Evolutionary conservation across 1,284 basidiomycete species (phyloP).

Genomic region (Microbotryum silenes-acaulis): DNA sequence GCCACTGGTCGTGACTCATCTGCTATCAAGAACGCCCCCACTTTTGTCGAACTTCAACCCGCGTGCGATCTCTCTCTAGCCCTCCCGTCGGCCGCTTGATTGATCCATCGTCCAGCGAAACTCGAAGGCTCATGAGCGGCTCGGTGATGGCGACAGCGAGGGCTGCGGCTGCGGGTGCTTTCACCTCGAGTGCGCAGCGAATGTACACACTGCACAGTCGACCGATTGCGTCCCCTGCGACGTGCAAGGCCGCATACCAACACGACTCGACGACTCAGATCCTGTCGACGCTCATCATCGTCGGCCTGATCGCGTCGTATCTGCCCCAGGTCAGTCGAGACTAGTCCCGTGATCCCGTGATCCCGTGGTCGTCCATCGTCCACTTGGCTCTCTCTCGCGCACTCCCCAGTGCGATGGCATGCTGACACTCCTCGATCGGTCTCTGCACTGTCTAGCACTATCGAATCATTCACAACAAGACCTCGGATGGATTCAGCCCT

Average conservation of each 20-base stretch:
- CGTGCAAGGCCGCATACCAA: conserved; percentile 13
- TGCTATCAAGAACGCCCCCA: too few relatives aligned
- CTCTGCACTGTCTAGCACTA: conserved; percentile 49
- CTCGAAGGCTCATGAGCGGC: neutral
- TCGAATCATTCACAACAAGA: conserved; percentile 58
- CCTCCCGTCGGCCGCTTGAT: too few relatives aligned
- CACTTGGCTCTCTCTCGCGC: neutral
- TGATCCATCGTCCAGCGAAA: too few relatives aligned
- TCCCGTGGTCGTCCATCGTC: neutral
- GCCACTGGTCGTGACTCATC: too few relatives aligned
- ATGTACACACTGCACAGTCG: neutral
- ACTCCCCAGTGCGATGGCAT: too few relatives aligned
- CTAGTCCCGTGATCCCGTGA: conserved; percentile 4
- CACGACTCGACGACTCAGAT: conserved; percentile 67
- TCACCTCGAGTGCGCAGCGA: neutral
- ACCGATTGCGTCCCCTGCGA: conserved; percentile 3
- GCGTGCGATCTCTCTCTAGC: too few relatives aligned
- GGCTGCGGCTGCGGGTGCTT: neutral
- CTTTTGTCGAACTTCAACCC: too few relatives aligned
- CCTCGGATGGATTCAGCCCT: conserved; percentile 30
- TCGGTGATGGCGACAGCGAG: neutral
- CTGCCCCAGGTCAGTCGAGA: conserved; percentile 61
- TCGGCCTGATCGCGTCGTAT: conserved; percentile 79
- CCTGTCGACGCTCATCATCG: conserved; percentile 66
- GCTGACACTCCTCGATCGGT: neutral